Evolutionary conservation across 1,139 yeast genomes (phyloP).

Genomic region (Yamadazyma sp.): DNA sequence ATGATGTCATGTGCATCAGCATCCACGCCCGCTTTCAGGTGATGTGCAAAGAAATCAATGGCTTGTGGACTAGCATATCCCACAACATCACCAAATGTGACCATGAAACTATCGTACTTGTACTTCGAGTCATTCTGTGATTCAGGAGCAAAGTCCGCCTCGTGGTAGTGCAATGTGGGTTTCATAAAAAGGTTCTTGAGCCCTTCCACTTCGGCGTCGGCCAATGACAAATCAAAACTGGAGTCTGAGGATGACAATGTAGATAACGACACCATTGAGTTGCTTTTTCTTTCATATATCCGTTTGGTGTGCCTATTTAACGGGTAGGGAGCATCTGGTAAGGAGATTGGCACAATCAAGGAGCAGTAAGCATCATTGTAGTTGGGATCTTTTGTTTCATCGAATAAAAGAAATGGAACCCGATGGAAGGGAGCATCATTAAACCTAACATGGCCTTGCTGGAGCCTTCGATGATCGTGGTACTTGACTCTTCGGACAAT

Average conservation of each 20-base stretch:
- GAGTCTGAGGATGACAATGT: conserved; percentile 5
- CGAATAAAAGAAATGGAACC: conserved; percentile 65
- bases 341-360: conserved; percentile 60
- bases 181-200: conserved; percentile 12
- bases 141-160: conserved; percentile 46
- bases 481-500: conserved; percentile 58
- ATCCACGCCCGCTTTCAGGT: conserved; percentile 34
- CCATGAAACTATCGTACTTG: conserved; percentile 55
- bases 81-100: conserved; percentile 50
- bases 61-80: conserved; percentile 40
- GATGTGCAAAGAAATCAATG: conserved; percentile 25
- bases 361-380: conserved; percentile 53
- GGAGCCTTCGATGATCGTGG: conserved; percentile 46
- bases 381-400: conserved; percentile 40
- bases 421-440: conserved; percentile 88
- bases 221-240: conserved; percentile 1
- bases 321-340: conserved; percentile 69
- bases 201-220: neutral
- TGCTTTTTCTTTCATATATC: conserved; percentile 3
- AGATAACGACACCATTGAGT: conserved; percentile 3
- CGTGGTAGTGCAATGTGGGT: conserved; percentile 41
- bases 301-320: conserved; percentile 27
- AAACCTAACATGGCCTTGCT: conserved; percentile 61
- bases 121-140: conserved; percentile 39
- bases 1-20: conserved; percentile 48